phyloP scores from a whole-genome alignment of 371 early-diverging fungal species.

The Mortierella sp. region DNA sequence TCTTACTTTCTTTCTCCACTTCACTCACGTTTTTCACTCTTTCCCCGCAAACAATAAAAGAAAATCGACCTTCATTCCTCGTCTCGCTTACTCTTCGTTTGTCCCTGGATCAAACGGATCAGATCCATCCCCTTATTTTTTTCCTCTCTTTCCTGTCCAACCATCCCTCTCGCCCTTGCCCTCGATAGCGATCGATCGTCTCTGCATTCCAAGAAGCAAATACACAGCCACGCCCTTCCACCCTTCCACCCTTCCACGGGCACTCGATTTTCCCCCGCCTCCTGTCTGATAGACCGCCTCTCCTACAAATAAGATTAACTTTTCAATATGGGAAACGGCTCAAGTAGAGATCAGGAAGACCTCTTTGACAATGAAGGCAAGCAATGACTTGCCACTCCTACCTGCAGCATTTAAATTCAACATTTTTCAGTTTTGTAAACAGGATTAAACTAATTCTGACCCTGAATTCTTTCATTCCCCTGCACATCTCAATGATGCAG shows the following conservation, averaged over 20 bases:
- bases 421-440: background rate
- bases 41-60: slow-evolving; percentile 3
- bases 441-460: background rate
- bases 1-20: background rate
- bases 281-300: too few relatives aligned
- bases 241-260: background rate
- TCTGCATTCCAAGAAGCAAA: background rate
- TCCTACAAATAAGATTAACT: background rate
- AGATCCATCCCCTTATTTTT: background rate
- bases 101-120: too few relatives aligned
- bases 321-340: slow-evolving; percentile 41
- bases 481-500: slow-evolving; percentile 29
- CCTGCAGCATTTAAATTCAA: too few relatives aligned
- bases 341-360: slow-evolving; percentile 48
- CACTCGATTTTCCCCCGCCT: too few relatives aligned
- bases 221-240: slow-evolving; percentile 4
- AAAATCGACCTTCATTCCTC: too few relatives aligned
- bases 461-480: background rate
- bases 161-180: background rate
- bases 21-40: background rate
- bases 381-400: background rate
- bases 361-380: slow-evolving; percentile 56
- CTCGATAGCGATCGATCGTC: background rate
- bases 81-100: background rate
- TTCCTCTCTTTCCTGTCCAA: background rate